These are phyloP conservation scores for Amniculicola lignicola DNA, from an alignment of 495 filamentous ascomycete genomes.

Conservation along the genomic window DNA sequence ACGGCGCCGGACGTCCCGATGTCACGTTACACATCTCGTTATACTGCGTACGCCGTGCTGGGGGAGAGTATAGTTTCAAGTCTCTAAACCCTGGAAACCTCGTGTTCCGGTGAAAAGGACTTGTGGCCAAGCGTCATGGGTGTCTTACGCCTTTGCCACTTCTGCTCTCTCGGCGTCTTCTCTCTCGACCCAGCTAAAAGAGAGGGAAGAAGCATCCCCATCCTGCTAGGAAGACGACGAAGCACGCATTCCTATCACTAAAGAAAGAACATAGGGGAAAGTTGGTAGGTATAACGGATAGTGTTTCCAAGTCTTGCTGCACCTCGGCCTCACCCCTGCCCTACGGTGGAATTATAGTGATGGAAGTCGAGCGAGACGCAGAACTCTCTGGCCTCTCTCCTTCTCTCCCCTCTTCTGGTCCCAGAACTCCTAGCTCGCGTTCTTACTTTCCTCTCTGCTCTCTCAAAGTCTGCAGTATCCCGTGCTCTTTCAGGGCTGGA, in stretches of 20 bases:
- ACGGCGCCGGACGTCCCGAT: too few relatives aligned
- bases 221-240: slow-evolving; percentile 65
- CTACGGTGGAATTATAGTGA: not conserved
- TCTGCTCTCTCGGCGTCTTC: too few relatives aligned
- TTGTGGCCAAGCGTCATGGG: too few relatives aligned
- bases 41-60: too few relatives aligned
- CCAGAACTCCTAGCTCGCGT: not conserved
- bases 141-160: too few relatives aligned
- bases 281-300: not conserved
- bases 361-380: not conserved
- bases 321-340: not conserved
- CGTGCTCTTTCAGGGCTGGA: not conserved
- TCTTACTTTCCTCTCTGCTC: not conserved
- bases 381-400: not conserved
- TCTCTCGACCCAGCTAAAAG: too few relatives aligned
- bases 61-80: too few relatives aligned
- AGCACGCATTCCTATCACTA: slow-evolving; percentile 52
- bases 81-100: too few relatives aligned
- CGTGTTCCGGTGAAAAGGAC: too few relatives aligned
- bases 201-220: slow-evolving; percentile 67
- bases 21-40: too few relatives aligned
- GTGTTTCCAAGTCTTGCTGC: slow-evolving; percentile 1
- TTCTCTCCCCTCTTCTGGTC: not conserved
- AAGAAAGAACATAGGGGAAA: slow-evolving; percentile 49
- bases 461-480: not conserved